Evolutionary conservation across 345 rosid species (phyloP).

Genomic region (Camelina neglecta): DNA sequence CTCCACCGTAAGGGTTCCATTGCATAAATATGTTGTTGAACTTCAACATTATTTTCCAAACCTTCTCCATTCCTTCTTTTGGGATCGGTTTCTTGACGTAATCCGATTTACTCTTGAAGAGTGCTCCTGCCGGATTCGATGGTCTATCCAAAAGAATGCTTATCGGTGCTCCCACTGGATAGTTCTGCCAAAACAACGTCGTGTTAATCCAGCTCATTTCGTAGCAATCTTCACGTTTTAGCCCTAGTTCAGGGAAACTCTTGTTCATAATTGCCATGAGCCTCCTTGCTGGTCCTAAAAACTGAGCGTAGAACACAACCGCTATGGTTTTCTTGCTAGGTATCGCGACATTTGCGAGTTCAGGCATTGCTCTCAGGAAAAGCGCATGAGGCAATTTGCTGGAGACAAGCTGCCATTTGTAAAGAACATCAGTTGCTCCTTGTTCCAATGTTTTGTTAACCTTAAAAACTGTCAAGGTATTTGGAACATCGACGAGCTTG

Average conservation of each 20-base stretch:
- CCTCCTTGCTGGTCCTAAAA: constrained; percentile 44
- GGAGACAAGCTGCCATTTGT: constrained; percentile 50
- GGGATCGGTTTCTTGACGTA: constrained; percentile 48
- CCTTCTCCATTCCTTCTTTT: constrained; percentile 34
- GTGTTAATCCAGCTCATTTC: constrained; percentile 56
- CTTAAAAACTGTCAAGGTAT: constrained; percentile 46
- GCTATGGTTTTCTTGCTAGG: constrained; percentile 34
- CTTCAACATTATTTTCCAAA: constrained; percentile 46
- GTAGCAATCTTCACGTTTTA: constrained; percentile 46
- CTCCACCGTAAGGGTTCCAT: constrained; percentile 62
- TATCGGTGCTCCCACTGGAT: constrained; percentile 35
- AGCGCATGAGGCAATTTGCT: constrained; percentile 39
- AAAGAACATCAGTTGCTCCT: constrained; percentile 41
- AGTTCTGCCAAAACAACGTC: constrained; percentile 30
- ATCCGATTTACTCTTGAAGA: constrained; percentile 54
- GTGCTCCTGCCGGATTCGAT: constrained; percentile 13
- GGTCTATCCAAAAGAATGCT: constrained; percentile 39
- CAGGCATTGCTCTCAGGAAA: constrained; percentile 47
- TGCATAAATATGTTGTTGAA: constrained; percentile 36
- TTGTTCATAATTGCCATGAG: constrained; percentile 38
- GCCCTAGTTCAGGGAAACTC: constrained; percentile 48
- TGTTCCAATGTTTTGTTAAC: constrained; percentile 44
- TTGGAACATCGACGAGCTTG: constrained; percentile 56
- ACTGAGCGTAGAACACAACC: constrained; percentile 45
- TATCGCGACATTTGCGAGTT: neutral